Percentiles rank a stretch among this genome's conserved stretches.
Evolutionary conservation across 1,139 yeast species (phyloP).

Genomic region (Hansenula lynferdii): DNA sequence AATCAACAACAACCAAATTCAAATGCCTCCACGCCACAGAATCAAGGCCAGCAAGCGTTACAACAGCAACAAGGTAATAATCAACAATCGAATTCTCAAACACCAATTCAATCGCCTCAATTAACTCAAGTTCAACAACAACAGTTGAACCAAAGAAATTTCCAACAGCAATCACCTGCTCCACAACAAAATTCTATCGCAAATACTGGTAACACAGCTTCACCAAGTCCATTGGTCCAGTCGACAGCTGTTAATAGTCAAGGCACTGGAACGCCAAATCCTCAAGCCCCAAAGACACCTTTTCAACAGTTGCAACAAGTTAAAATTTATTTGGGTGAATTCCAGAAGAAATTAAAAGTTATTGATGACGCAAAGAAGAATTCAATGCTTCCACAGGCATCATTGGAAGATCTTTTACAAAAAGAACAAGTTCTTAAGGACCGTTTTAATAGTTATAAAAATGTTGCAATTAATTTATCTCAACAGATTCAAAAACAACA

Average conservation of each 20-base stretch:
- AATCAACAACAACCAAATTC: conserved; percentile 6
- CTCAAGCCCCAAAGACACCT: conserved; percentile 12
- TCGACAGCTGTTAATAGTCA: background rate
- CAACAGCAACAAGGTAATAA: conserved; percentile 7
- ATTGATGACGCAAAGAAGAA: conserved; percentile 32
- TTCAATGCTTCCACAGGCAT: conserved; percentile 28
- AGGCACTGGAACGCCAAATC: conserved; percentile 4
- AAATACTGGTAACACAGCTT: conserved; percentile 9
- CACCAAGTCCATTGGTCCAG: conserved; percentile 18
- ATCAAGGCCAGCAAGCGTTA: background rate
- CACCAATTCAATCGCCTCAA: conserved; percentile 15
- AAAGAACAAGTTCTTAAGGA: conserved; percentile 25
- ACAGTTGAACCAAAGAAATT: conserved; percentile 7
- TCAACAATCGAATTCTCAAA: conserved; percentile 15
- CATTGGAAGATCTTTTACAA: conserved; percentile 23
- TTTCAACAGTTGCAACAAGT: conserved; percentile 29
- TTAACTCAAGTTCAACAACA: conserved; percentile 7
- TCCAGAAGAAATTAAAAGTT: conserved; percentile 36
- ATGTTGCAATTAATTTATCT: conserved; percentile 17
- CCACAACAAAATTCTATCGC: conserved; percentile 5
- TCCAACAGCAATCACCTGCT: conserved; percentile 2
- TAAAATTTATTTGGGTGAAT: conserved; percentile 32
- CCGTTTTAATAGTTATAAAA: conserved; percentile 17
- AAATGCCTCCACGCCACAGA: conserved; percentile 2
- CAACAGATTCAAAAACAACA: conserved; percentile 15